These are phyloP conservation scores for Ophiostoma piceae DNA, from an alignment of 2,329 filamentous ascomycete species.

Conservation along the genomic window DNA sequence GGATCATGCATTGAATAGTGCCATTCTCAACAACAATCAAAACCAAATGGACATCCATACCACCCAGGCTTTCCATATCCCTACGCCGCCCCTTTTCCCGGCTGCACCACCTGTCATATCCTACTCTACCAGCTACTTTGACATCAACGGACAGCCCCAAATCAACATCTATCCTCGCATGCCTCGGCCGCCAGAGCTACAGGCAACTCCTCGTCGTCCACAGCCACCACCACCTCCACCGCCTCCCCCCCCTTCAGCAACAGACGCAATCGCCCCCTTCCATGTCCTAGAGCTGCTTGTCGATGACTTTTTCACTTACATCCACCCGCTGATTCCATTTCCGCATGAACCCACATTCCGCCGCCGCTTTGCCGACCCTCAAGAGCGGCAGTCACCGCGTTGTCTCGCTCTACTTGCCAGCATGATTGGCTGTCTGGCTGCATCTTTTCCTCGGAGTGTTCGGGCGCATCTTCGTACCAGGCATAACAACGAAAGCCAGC, in stretches of 20 bases:
- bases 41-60: not conserved
- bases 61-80: not conserved
- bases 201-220: not conserved
- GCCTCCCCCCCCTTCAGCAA: slow-evolving; percentile 27
- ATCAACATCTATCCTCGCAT: slow-evolving; percentile 23
- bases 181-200: slow-evolving; percentile 15
- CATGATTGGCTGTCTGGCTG: slow-evolving; percentile 69
- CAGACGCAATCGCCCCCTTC: slow-evolving; percentile 67
- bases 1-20: not conserved
- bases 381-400: slow-evolving; percentile 59
- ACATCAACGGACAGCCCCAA: slow-evolving; percentile 10
- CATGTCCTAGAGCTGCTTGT: slow-evolving; percentile 63
- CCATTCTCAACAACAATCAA: not conserved
- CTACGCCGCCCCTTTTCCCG: not conserved
- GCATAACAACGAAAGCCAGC: slow-evolving; percentile 38
- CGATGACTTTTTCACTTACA: slow-evolving; percentile 79
- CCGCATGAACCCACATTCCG: slow-evolving; percentile 75
- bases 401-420: slow-evolving; percentile 68
- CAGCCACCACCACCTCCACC: slow-evolving; percentile 36
- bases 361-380: slow-evolving; percentile 59
- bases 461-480: slow-evolving; percentile 53
- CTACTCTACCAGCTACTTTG: not conserved
- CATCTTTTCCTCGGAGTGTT: slow-evolving; percentile 69
- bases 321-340: slow-evolving; percentile 71
- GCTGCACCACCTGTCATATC: slow-evolving; percentile 6